Base-by-base conservation (phyloP, 352 stramenopile genomes). In the Thalassiosira mediterranea region DNA sequence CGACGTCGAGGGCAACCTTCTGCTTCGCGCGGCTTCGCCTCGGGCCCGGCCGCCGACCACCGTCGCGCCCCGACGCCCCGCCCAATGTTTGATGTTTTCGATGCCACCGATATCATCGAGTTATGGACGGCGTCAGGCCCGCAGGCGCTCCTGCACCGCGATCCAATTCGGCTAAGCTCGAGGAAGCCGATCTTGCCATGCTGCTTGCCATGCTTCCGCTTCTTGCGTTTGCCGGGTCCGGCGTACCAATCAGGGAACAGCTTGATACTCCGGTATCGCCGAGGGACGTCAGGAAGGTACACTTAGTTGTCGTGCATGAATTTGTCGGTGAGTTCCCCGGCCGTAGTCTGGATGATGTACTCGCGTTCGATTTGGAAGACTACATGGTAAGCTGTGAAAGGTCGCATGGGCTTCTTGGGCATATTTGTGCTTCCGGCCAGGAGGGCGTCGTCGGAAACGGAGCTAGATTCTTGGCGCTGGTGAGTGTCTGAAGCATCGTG, bases 111-210 rank as follows among this genome's bases (percentile, higher is more conserved):
- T n/a, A n/a, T n/a, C n/a, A n/a, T n/a, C n/a, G n/a, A n/a, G n/a
- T n/a, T n/a, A n/a, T n/a, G n/a, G n/a, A n/a, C n/a, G n/a, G n/a
- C n/a, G n/a, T n/a, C n/a, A n/a, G n/a, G n/a, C n/a, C n/a, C n/a
- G n/a, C n/a, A n/a, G n/a, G n/a, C n/a, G n/a, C n/a, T n/a, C 83
- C 83, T 88, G 31, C 83, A 65, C 15, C 37, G 69, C 8, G 67
- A 76, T 52, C 88, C 84, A 0, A 87, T 48, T 3, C 71, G 72
- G 15, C 75, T 81, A 8, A 88, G 53, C 28, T 77, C 72, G 11
- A 80, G 64, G 66, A 88, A 88, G 31, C 70, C 69, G 48, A 88
- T 86, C 58, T 79, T 82, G 11, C 77, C 77, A 52, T 86, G 77
- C 10, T 63, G 72, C 44, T 83, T 86, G 19, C 72, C 65, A 58